A percentile compares a stretch with the other conserved stretches of the same genome.
Evolutionary conservation across 805 yeast species (phyloP).

Genomic region (Starmerella sirachaensis): DNA sequence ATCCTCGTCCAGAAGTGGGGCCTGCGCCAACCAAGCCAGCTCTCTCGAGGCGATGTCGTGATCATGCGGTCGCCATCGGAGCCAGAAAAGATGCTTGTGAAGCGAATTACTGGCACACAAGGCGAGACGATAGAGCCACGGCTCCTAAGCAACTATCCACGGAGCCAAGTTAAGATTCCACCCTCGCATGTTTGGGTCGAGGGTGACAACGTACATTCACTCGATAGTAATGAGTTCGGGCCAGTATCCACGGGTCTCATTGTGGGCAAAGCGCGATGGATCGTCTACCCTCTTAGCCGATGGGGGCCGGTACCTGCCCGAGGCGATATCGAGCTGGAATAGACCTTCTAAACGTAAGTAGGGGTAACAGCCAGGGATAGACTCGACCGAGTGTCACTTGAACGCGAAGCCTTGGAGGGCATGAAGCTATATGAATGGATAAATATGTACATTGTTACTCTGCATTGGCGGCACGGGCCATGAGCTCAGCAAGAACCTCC

Average conservation of each 20-base stretch:
- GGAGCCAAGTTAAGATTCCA: slow-evolving; percentile 50
- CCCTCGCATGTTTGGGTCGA: slow-evolving; percentile 85
- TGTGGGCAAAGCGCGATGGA: slow-evolving; percentile 56
- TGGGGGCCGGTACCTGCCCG: slow-evolving; percentile 36
- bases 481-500: slow-evolving; percentile 24
- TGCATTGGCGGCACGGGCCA: slow-evolving; percentile 10
- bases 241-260: slow-evolving; percentile 75
- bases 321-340: slow-evolving; percentile 2
- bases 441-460: background rate
- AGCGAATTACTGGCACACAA: slow-evolving; percentile 63
- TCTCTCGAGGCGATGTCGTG: slow-evolving; percentile 57
- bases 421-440: background rate
- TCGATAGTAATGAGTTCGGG: slow-evolving; percentile 81
- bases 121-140: slow-evolving; percentile 59
- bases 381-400: no score
- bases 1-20: slow-evolving; percentile 60
- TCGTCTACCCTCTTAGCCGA: slow-evolving; percentile 60
- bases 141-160: slow-evolving; percentile 39
- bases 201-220: slow-evolving; percentile 70
- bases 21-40: slow-evolving; percentile 35
- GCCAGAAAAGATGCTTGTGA: slow-evolving; percentile 64
- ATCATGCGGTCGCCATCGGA: slow-evolving; percentile 70
- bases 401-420: no score
- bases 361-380: no score
- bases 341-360: no score